These are phyloP conservation scores for Yamadazyma jaroonii DNA, from an alignment of 1,139 yeast genomes.

Conservation along the genomic window DNA sequence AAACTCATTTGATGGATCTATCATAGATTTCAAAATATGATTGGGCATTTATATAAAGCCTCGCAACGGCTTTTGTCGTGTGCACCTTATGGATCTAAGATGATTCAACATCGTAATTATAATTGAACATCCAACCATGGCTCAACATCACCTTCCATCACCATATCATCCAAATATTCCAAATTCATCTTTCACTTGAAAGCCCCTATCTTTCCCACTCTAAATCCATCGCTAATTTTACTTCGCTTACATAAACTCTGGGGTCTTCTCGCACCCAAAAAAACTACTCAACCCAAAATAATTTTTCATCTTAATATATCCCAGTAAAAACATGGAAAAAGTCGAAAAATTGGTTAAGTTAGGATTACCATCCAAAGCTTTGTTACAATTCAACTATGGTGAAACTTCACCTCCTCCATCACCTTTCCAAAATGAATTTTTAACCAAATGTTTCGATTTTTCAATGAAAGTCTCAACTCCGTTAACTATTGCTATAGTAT, in stretches of 20 bases:
- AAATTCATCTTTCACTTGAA: too few relatives aligned
- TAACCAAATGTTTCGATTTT: constrained; percentile 24
- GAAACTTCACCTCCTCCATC: constrained; percentile 33
- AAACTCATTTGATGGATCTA: too few relatives aligned
- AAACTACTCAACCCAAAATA: constrained; percentile 1
- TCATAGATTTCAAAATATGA: too few relatives aligned
- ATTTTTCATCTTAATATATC: not conserved
- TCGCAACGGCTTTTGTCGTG: too few relatives aligned
- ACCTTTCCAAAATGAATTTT: constrained; percentile 31
- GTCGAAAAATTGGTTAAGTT: constrained; percentile 24
- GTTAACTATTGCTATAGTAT: constrained; percentile 55
- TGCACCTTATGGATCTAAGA: too few relatives aligned
- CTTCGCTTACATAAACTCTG: too few relatives aligned
- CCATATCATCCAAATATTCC: too few relatives aligned
- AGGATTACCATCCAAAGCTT: constrained; percentile 35
- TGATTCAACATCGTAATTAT: too few relatives aligned
- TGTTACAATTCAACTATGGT: constrained; percentile 33
- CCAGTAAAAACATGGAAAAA: constrained; percentile 2
- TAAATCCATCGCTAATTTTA: too few relatives aligned
- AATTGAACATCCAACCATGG: too few relatives aligned
- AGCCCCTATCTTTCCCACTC: not conserved
- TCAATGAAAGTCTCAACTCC: constrained; percentile 49
- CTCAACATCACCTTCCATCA: too few relatives aligned
- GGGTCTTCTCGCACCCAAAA: constrained; percentile 1
- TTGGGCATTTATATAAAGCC: too few relatives aligned